Evolutionary conservation across 2,329 filamentous ascomycete genomes (phyloP), one percentile per base, ranked within the genome.

Genomic region (Neodidymelliopsis sp.): DNA sequence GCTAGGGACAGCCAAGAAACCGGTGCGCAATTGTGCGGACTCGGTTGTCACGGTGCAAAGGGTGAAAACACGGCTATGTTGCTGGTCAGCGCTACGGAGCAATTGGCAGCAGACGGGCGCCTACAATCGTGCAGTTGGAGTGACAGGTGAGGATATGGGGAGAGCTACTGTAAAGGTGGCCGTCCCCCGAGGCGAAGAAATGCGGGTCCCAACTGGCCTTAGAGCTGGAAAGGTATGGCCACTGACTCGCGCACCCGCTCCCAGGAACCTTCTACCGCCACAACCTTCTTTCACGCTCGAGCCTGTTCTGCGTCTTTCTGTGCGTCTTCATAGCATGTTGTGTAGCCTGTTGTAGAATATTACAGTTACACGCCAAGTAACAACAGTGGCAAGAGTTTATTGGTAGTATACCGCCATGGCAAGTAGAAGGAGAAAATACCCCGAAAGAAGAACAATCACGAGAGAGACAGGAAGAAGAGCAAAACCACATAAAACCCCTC

Each of bases 121-220:
- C 30, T 45, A 42, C 49, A 52, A 29, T 31, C 38, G 34, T 31
- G 27, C n/a, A 35, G 15, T 40, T 45, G 33, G 49, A 38, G 13
- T 47, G 41, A 47, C 36, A 46, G 42, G 31, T 42, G 31, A 42
- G 31, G 29, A 24, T 41, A 34, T 46, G 49, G 41, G 41, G 25
- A 33, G 34, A 52, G 37, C 33, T 42, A 38, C 49, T 16, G 42
- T 51, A 52, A 47, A 52, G 41, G 42, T 52, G 49, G 37, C 49
- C 49, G 42, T 46, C 49, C 40, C 36, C 31, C 39, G 33, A 31
- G 30, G 35, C 22, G 22, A 30, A 34, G 20, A 36, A 29, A 23
- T 41, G 40, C 45, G 47, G 47, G 43, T 37, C 22, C 24, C 30
- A 34, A 36, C 16, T 41, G 22, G 25, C 25, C 41, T n/a, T 45